Percentiles rank a stretch among this genome's conserved stretches.
These are phyloP conservation scores for Coemansia sp. DNA, from an alignment of 192 early-diverging fungal genomes.

Conservation along the genomic window DNA sequence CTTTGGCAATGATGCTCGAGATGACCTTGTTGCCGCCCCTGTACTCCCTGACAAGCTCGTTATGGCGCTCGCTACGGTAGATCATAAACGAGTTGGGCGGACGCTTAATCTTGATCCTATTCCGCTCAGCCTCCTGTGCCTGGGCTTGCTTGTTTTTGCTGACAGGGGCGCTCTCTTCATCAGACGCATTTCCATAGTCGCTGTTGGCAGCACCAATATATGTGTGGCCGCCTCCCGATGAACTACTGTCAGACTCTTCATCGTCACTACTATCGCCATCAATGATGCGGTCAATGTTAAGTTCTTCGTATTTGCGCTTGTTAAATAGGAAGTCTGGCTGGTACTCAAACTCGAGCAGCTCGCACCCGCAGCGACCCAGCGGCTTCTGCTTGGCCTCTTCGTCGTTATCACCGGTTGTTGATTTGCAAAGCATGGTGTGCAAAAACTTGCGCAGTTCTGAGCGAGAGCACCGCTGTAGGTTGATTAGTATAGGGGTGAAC, in stretches of 20 bases:
- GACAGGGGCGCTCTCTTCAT: no score
- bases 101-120: constrained; percentile 44
- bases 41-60: constrained; percentile 39
- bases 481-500: constrained; percentile 38
- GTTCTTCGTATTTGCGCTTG: constrained; percentile 11
- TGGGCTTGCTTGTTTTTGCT: constrained; percentile 1
- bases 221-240: constrained; percentile 4
- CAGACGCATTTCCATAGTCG: neutral
- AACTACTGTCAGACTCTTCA: neutral
- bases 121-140: constrained; percentile 24
- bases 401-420: constrained; percentile 1
- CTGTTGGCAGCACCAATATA: neutral
- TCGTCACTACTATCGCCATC: constrained; percentile 6
- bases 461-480: constrained; percentile 37
- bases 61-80: constrained; percentile 44
- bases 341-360: constrained; percentile 48
- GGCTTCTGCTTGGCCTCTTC: constrained; percentile 9
- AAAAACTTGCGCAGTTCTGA: constrained; percentile 30
- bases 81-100: constrained; percentile 52
- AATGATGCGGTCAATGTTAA: constrained; percentile 1
- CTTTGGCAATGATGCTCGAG: constrained; percentile 40
- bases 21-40: constrained; percentile 49
- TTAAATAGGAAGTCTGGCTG: constrained; percentile 46
- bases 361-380: constrained; percentile 31
- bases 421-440: constrained; percentile 36